These are phyloP conservation scores for Arabis hirsuta DNA, from an alignment of 345 rosid genomes.

Conservation along the genomic window DNA sequence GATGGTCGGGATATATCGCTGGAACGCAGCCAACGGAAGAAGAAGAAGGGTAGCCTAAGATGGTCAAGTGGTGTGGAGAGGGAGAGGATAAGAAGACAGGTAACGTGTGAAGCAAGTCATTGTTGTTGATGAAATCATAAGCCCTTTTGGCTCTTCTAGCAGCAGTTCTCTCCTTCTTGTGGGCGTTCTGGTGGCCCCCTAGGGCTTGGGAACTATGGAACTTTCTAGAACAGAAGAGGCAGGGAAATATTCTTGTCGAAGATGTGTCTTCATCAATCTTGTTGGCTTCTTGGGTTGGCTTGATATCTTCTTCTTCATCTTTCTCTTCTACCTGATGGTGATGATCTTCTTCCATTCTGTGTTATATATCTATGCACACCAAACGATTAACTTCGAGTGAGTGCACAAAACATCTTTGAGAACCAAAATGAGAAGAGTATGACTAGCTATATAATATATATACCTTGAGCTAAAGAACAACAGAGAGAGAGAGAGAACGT, in stretches of 20 bases:
- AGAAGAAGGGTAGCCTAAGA: slow-evolving; percentile 56
- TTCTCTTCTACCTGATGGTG: slow-evolving; percentile 24
- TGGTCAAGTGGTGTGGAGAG: slow-evolving; percentile 48
- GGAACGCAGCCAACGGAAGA: slow-evolving; percentile 50
- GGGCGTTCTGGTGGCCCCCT: slow-evolving; percentile 97
- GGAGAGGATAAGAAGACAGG: slow-evolving; percentile 46
- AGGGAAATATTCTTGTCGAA: slow-evolving; percentile 64
- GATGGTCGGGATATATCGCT: slow-evolving; percentile 8
- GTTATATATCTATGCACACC: not conserved
- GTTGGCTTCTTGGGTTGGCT: slow-evolving; percentile 38
- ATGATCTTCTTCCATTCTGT: slow-evolving; percentile 35
- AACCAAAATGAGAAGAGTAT: slow-evolving; percentile 1
- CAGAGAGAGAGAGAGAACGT: slow-evolving; percentile 1
- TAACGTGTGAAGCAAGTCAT: slow-evolving; percentile 42
- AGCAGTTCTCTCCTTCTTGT: slow-evolving; percentile 84
- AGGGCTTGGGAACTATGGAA: slow-evolving; percentile 92
- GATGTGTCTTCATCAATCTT: slow-evolving; percentile 35
- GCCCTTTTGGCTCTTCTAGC: slow-evolving; percentile 74
- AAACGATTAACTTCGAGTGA: not conserved
- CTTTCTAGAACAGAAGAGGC: slow-evolving; percentile 80
- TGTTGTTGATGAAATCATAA: slow-evolving; percentile 48
- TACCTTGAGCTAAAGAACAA: slow-evolving; percentile 29
- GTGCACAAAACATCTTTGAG: slow-evolving; percentile 5
- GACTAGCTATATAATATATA: slow-evolving; percentile 1
- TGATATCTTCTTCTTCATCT: slow-evolving; percentile 51